Evolutionary conservation across 495 filamentous ascomycete species (phyloP).

Genomic region (Halenospora varia): DNA sequence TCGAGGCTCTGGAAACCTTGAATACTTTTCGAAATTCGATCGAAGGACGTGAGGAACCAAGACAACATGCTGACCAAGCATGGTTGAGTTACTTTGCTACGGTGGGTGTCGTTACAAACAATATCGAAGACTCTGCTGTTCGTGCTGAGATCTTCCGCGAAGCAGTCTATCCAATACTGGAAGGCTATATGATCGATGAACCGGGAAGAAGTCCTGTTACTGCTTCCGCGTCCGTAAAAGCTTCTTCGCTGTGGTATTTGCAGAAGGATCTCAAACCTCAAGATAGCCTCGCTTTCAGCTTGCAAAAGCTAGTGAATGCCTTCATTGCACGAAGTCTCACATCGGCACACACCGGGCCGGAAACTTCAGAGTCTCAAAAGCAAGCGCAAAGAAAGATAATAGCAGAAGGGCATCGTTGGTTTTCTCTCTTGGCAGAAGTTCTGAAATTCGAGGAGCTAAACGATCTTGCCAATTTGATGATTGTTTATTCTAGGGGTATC

Average conservation of each 20-base stretch:
- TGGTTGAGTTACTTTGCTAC: conserved; percentile 70
- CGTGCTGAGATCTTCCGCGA: conserved; percentile 39
- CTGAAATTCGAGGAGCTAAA: background rate
- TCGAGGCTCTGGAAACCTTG: conserved; percentile 51
- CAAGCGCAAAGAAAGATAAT: conserved; percentile 37
- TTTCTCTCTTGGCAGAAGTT: conserved; percentile 29
- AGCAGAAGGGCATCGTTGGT: conserved; percentile 57
- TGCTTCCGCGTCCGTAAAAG: conserved; percentile 5
- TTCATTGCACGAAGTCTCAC: conserved; percentile 52
- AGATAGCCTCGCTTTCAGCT: conserved; percentile 19
- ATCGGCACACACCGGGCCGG: conserved; percentile 68
- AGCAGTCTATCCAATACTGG: conserved; percentile 52
- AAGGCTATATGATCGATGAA: conserved; percentile 46
- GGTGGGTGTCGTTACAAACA: conserved; percentile 42
- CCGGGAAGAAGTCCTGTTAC: background rate
- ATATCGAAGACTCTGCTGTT: conserved; percentile 24
- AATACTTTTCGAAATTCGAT: conserved; percentile 66
- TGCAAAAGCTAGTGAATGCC: conserved; percentile 11
- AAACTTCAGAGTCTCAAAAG: conserved; percentile 37
- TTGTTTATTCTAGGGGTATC: conserved; percentile 24
- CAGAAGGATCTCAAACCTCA: conserved; percentile 9
- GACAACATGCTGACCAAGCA: conserved; percentile 57
- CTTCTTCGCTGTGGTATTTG: conserved; percentile 13
- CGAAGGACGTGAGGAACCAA: conserved; percentile 66
- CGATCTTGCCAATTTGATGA: background rate